Conservation (phyloP, 2,329 filamentous ascomycete species). For the Keithomyces neogunnii region DNA sequence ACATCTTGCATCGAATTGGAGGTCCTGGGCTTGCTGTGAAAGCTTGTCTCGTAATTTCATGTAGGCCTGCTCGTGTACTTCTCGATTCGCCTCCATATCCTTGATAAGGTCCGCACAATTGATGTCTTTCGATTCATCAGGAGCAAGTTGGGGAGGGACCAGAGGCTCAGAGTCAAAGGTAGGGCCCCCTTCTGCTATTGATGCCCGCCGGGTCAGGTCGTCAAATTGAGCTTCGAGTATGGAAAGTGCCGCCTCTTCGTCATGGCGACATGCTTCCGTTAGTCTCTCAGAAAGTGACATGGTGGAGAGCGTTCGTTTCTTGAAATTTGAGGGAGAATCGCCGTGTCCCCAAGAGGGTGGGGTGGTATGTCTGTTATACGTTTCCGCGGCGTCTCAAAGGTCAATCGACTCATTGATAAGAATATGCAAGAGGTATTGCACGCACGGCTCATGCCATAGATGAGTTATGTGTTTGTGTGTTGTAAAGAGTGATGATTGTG, state of each 20-base stretch:
- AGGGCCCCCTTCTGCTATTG: too few relatives aligned
- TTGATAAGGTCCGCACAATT: background rate
- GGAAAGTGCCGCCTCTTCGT: background rate
- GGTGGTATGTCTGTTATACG: background rate
- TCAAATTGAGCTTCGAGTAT: background rate
- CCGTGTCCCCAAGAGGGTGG: background rate
- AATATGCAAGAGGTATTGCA: background rate
- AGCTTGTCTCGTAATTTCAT: background rate
- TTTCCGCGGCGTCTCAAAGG: background rate
- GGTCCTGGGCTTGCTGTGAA: constrained; percentile 20
- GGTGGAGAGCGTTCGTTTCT: background rate
- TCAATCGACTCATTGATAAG: background rate
- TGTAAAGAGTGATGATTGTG: too few relatives aligned
- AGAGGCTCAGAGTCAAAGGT: background rate
- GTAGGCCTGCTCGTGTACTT: background rate
- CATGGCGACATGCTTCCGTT: background rate
- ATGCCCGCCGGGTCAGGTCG: background rate
- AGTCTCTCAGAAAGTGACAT: background rate
- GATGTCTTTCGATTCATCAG: background rate
- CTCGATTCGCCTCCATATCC: background rate
- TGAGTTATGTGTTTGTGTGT: too few relatives aligned
- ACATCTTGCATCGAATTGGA: constrained; percentile 33
- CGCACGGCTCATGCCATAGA: background rate
- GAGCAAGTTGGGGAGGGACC: background rate
- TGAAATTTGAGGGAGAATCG: background rate